Conservation (phyloP, 192 early-diverging fungal genomes). For the Spizellomyces sp. region DNA sequence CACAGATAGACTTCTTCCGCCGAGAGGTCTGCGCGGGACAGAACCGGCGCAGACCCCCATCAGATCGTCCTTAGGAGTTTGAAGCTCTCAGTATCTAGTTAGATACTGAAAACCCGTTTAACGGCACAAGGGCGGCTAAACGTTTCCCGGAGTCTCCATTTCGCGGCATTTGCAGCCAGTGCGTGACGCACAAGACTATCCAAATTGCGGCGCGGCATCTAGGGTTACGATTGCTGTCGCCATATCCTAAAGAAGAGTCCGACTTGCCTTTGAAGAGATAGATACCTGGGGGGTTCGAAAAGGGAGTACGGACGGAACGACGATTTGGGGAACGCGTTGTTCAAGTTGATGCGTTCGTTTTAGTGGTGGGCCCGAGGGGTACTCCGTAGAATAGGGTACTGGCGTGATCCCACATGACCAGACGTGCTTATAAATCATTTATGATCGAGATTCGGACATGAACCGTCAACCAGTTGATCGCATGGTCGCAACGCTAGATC, state of each 20-base stretch:
- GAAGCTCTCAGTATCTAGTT: conserved; percentile 6
- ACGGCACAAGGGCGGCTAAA: conserved; percentile 2
- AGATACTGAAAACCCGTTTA: conserved; percentile 6
- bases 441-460: no score
- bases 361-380: no score
- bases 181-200: conserved; percentile 4
- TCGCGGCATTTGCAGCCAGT: conserved; percentile 4
- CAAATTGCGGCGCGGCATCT: conserved; percentile 4
- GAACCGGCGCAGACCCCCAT: conserved; percentile 1
- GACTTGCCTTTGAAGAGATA: conserved; percentile 3
- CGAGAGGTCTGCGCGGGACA: conserved; percentile 6
- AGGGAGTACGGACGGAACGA: no score
- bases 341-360: no score
- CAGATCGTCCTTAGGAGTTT: conserved; percentile 2
- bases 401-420: no score
- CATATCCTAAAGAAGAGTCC: conserved; percentile 4
- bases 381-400: no score
- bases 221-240: not conserved
- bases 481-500: no score
- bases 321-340: no score
- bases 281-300: no score
- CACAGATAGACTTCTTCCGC: conserved; percentile 4
- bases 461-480: no score
- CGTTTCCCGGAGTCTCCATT: conserved; percentile 4
- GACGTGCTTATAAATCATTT: no score